Conservation (phyloP, 305 asterid species). For the Coffea humblotiana region DNA sequence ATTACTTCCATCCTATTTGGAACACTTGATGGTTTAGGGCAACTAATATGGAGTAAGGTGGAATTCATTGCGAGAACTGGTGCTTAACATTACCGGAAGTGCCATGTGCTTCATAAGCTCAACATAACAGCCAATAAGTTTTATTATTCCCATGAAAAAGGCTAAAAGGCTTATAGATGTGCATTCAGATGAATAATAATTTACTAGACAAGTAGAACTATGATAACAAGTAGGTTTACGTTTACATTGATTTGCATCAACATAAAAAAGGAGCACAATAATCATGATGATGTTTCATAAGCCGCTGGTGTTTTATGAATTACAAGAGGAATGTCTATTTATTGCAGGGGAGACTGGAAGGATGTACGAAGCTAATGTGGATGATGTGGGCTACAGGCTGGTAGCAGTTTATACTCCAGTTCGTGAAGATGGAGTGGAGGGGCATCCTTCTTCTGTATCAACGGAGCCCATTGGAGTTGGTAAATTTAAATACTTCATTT, state of each 20-base stretch:
- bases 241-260: neutral
- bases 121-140: neutral
- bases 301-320: neutral
- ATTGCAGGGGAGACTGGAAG: slow-evolving; percentile 96
- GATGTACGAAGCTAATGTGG: slow-evolving; percentile 99
- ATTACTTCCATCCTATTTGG: no score
- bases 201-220: neutral
- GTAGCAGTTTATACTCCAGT: slow-evolving; percentile 92
- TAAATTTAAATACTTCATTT: slow-evolving; percentile 26
- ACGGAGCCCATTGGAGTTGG: slow-evolving; percentile 96
- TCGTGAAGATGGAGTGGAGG: slow-evolving; percentile 97
- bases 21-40: neutral
- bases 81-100: neutral
- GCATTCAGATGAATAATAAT: neutral
- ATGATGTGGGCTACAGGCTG: slow-evolving; percentile 95
- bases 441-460: slow-evolving; percentile 91
- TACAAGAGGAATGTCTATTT: neutral
- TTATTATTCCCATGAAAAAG: neutral
- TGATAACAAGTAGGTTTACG: neutral
- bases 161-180: no score
- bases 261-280: neutral
- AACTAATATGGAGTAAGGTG: neutral
- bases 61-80: neutral
- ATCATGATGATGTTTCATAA: neutral
- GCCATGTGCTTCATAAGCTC: neutral